These are phyloP conservation scores for Mycena citricolor DNA, from an alignment of 1,284 basidiomycete species.

Conservation along the genomic window DNA sequence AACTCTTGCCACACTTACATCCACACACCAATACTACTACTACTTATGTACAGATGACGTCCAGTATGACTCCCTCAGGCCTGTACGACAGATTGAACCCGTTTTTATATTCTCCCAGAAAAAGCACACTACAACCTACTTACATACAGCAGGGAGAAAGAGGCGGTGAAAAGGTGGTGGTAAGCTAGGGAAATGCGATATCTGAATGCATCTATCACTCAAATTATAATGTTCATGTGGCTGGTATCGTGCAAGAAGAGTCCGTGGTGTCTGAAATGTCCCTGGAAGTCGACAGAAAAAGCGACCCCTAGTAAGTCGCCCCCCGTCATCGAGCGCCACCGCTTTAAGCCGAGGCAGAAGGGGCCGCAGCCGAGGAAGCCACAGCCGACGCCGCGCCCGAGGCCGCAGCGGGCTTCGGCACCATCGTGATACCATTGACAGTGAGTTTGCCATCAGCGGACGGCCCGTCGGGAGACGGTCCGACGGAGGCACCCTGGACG, in stretches of 20 bases:
- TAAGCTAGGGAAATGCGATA: conserved; percentile 20
- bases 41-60: too few relatives aligned
- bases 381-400: conserved; percentile 1
- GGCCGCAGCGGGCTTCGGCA: conserved; percentile 7
- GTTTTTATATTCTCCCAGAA: too few relatives aligned
- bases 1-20: too few relatives aligned
- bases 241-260: conserved; percentile 18
- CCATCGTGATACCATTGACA: conserved; percentile 34
- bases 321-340: background rate
- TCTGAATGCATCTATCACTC: conserved; percentile 24
- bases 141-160: conserved; percentile 2
- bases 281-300: conserved; percentile 5
- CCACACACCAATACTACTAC: too few relatives aligned
- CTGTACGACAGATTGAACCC: too few relatives aligned
- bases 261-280: conserved; percentile 13
- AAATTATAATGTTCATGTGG: conserved; percentile 19
- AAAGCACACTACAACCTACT: conserved; percentile 16
- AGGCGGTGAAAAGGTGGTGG: conserved; percentile 13
- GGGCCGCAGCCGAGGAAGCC: background rate
- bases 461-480: conserved; percentile 39
- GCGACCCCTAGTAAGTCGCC: conserved; percentile 3
- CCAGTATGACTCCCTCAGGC: too few relatives aligned
- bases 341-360: background rate
- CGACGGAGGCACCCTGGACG: conserved; percentile 15
- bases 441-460: conserved; percentile 40